Conservation (phyloP, 208 protist genomes). For the Wallacemonas sp. region DNA sequence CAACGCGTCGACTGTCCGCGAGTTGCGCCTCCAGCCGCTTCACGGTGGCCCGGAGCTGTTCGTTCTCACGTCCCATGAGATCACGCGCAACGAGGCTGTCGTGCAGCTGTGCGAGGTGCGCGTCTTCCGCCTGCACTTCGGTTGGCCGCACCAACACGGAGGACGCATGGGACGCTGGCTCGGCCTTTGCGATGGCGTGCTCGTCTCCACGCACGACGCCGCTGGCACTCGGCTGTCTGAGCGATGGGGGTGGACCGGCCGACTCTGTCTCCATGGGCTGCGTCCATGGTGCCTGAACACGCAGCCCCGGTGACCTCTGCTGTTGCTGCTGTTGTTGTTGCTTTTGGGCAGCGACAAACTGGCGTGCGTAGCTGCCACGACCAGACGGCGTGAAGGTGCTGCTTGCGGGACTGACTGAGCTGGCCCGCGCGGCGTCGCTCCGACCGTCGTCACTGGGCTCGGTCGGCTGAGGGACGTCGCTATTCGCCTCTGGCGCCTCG, state of each 20-base stretch:
- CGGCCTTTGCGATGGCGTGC: no score
- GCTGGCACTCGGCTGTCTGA: no score
- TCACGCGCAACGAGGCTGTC: constrained; percentile 57
- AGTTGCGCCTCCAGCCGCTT: constrained; percentile 51
- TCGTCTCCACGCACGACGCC: no score
- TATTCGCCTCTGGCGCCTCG: background rate
- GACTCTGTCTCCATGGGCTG: background rate
- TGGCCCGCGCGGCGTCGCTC: background rate
- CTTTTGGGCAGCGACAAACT: background rate
- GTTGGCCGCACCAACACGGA: constrained; percentile 3
- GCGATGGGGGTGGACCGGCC: background rate
- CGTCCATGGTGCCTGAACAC: constrained; percentile 2
- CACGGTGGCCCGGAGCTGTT: constrained; percentile 37
- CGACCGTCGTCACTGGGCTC: background rate
- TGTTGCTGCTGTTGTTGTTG: background rate
- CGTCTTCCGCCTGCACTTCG: background rate
- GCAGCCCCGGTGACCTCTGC: background rate
- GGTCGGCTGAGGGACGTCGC: background rate
- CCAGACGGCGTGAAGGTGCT: background rate
- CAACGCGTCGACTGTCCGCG: constrained; percentile 53
- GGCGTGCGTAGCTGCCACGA: constrained; percentile 8
- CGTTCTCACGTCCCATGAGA: constrained; percentile 66
- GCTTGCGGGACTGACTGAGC: no score
- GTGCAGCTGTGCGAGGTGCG: constrained; percentile 44
- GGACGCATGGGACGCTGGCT: no score